Evolutionary conservation across 2,329 filamentous ascomycete genomes (phyloP).

Genomic region (Emergomyces orientalis): DNA sequence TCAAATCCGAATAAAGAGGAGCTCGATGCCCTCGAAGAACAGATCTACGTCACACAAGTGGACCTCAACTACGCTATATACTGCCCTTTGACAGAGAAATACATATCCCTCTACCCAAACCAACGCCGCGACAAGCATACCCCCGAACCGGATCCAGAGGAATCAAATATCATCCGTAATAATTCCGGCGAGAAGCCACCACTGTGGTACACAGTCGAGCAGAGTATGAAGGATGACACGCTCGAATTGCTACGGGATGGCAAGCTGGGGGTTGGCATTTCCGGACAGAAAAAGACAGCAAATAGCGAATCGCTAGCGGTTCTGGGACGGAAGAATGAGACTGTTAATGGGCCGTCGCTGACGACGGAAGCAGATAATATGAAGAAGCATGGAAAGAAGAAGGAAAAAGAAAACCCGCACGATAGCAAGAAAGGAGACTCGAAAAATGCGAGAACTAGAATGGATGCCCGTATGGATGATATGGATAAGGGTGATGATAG

Average conservation of each 20-base stretch:
- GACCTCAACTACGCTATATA: conserved; percentile 56
- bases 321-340: conserved; percentile 5
- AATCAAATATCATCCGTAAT: conserved; percentile 18
- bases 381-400: conserved; percentile 6
- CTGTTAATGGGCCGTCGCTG: not conserved
- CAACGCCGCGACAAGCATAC: conserved; percentile 24
- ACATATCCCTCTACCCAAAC: conserved; percentile 47
- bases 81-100: conserved; percentile 51
- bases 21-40: conserved; percentile 22
- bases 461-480: conserved; percentile 1
- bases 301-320: conserved; percentile 2
- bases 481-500: conserved; percentile 15
- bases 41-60: conserved; percentile 44
- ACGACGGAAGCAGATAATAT: conserved; percentile 10
- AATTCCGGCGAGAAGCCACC: conserved; percentile 27
- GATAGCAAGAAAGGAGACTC: not conserved
- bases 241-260: conserved; percentile 36
- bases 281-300: conserved; percentile 16
- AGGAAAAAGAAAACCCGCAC: conserved; percentile 3
- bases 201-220: conserved; percentile 38
- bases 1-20: conserved; percentile 16
- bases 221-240: conserved; percentile 36
- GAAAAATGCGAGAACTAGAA: not conserved
- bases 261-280: conserved; percentile 25
- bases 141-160: conserved; percentile 16